Base-by-base conservation (phyloP, 2,329 filamentous ascomycete species). In the Raffaelea deltoideospora region DNA sequence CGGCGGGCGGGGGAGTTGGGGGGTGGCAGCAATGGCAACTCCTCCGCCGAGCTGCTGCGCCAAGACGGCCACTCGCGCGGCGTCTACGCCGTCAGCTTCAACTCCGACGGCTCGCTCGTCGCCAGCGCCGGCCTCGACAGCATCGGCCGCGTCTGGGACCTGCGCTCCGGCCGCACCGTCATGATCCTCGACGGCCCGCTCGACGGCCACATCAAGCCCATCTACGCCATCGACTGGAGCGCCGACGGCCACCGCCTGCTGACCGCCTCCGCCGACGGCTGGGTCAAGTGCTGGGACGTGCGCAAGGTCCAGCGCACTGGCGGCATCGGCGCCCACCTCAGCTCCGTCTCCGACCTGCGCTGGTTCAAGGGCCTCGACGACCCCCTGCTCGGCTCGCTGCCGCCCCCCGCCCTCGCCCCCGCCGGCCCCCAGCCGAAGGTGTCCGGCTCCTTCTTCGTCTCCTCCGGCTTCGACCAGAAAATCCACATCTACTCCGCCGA, bases 281-380 rank as follows among this genome's bases (percentile, higher is more conserved):
- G 90, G 72, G 77, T 94, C 50, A 96, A 95, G 57, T 95, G 88
- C 59, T 98, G 90, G 90, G 90, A 98, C 53, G 69, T 98, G 36
- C 76, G 90, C 32, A 88, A 90, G 49, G 87, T 96, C 34, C 73
- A 81, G 48, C 77, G 78, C 44, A 79, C 74, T 0, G 88, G 84
- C 11, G 83, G 81, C 15, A 80, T 98, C 33, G 90, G 88, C 34
- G 88, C 90, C 7, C 90, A 98, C 55, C 79, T 75, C 34, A 88
- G 85, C 45, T 81, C 90, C 24, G 87, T 98, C 8, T 90, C 86
- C 1, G 90, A 98, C 55, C 61, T 98, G 44, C 69, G 86, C 43
- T 96, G 90, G 85, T 96, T 80, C 62, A 92, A 90, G 56, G 88
- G 90, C 3, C 62, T 72, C 2, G 87, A 94, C 52, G 80, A 83